A percentile compares a stretch with the other conserved stretches of the same genome.
Evolutionary conservation across 2,329 filamentous ascomycete genomes (phyloP).

Genomic region (Xylaria sp.): DNA sequence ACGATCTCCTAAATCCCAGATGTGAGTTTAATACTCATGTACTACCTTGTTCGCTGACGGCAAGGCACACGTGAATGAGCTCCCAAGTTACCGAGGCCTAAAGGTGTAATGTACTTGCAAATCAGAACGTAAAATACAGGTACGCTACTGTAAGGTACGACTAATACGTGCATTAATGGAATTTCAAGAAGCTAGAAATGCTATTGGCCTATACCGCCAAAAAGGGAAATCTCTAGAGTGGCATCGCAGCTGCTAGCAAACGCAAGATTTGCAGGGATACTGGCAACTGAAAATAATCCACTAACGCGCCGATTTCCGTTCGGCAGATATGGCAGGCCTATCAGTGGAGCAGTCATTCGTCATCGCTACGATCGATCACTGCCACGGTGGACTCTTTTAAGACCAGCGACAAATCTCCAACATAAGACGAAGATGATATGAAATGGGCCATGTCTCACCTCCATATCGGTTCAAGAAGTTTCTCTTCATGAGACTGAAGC

Average conservation of each 20-base stretch:
- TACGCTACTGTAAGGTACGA: not conserved
- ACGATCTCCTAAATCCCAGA: not conserved
- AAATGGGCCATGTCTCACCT: constrained; percentile 32
- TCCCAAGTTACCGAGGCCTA: not conserved
- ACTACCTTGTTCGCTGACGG: not conserved
- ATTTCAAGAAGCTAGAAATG: not conserved
- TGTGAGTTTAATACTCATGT: not conserved
- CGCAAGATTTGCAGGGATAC: not conserved
- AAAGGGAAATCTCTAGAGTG: constrained; percentile 26
- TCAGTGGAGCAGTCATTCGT: constrained; percentile 27
- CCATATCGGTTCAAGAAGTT: constrained; percentile 25
- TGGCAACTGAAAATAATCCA: not conserved
- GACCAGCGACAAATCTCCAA: constrained; percentile 14
- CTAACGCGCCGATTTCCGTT: not conserved
- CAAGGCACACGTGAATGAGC: not conserved
- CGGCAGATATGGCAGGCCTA: constrained; percentile 6
- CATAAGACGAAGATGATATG: constrained; percentile 1
- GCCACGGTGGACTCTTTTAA: constrained; percentile 11
- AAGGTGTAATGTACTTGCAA: not conserved
- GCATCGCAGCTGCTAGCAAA: not conserved
- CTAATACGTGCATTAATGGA: not conserved
- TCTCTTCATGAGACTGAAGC: constrained; percentile 13
- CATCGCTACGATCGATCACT: constrained; percentile 17
- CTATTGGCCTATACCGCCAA: constrained; percentile 19
- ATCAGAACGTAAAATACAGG: too few relatives aligned